Conservation (phyloP, 306 rosid species). For the Glycine soja region DNA sequence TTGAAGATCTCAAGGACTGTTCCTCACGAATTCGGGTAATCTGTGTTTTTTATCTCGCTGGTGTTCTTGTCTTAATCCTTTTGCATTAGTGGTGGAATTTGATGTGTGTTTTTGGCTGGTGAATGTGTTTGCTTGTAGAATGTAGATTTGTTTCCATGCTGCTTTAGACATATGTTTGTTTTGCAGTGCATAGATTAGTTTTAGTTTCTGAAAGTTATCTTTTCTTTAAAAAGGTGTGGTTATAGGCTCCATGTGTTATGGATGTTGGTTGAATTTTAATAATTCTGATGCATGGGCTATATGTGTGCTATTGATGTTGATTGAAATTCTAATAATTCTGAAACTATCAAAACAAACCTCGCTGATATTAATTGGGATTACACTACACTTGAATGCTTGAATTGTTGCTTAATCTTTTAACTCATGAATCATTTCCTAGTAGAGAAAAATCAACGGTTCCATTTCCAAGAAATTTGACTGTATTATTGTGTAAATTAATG, state of each 20-base stretch:
- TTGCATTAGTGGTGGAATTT: neutral
- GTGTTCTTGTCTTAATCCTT: neutral
- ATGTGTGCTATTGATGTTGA: neutral
- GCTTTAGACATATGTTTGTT: neutral
- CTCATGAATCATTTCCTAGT: neutral
- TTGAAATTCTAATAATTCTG: neutral
- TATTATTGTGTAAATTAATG: slow-evolving; percentile 1
- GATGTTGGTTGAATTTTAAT: too few species aligned
- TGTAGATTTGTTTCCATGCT: neutral
- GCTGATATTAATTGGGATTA: neutral
- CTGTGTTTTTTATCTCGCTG: neutral
- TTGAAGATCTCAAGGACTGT: slow-evolving; percentile 66
- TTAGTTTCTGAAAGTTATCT: too few species aligned
- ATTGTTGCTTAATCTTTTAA: slow-evolving; percentile 2
- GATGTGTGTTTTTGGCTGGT: neutral
- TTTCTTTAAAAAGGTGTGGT: too few species aligned
- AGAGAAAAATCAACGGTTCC: neutral
- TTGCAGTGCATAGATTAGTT: neutral
- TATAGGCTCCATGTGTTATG: too few species aligned
- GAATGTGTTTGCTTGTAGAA: too few species aligned
- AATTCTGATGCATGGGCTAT: neutral
- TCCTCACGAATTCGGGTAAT: slow-evolving; percentile 62
- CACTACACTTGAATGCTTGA: neutral
- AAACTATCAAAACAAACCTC: slow-evolving; percentile 1
- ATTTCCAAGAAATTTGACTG: slow-evolving; percentile 17